Base-by-base conservation (phyloP, 2,329 filamentous ascomycete species). In the Plenodomus lindquistii region DNA sequence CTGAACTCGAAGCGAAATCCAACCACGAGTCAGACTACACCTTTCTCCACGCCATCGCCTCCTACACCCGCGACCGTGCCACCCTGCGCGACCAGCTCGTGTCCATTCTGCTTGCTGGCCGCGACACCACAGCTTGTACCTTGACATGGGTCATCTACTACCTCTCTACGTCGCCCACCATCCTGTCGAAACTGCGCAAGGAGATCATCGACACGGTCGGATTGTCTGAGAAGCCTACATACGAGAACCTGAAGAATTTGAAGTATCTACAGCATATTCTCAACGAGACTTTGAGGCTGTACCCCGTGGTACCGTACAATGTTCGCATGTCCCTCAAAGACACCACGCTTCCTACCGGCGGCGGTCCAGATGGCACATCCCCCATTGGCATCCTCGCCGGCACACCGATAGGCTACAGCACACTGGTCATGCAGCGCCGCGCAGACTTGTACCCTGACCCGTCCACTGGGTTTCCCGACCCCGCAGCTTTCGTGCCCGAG, bases 111-210 rank as follows among this genome's bases (percentile, higher is more conserved):
- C 82, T 97, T 15, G 92, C 92, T 1, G 91, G 90, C 11, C 83
- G 89, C 18, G 92, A 97, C 71, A 96, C 92, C 13, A 97, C 92
- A 0, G 91, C 91, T 22, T 83, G 81, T 15, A 91, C 89, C 0
- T 79, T 97, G 0, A 88, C 85, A 0, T 96, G 91, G 87, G 79
- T 83, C 29, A 79, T 96, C 50, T 95, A 94, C 71, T 90, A 96
- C 71, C 80, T 97, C 2, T 82, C 86, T 31, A 83, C 85, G 15
- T 80, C 89, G 57, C 90, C 91, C 0, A 75, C 83, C 2, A 79
- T 84, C 2, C 82, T 91, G 3, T 69, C 76, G 43, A 88, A 85
- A 67, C 79, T 97, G 42, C 85, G 91, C 19, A 72, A 76, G 19
- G 91, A 96, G 71, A 91, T 96, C 63, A 70, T 85, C 20, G 68